A percentile compares a stretch with the other conserved stretches of the same genome.
Evolutionary conservation across 495 filamentous ascomycete genomes (phyloP).

Genomic region (Trichoderma virens): DNA sequence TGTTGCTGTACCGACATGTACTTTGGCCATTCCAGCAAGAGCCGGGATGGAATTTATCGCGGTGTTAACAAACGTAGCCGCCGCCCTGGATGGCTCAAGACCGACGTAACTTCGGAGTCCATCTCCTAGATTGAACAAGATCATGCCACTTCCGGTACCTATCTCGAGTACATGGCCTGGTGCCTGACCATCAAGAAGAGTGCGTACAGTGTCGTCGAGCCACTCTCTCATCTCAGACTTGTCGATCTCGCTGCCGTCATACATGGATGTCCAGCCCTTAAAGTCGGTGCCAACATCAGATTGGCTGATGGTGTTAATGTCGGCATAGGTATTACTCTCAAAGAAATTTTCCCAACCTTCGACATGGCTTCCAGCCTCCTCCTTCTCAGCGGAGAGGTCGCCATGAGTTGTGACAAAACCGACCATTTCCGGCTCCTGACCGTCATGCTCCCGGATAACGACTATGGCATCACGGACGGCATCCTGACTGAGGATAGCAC

Average conservation of each 20-base stretch:
- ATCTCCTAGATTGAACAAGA: slow-evolving; percentile 15
- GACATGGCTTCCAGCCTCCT: slow-evolving; percentile 11
- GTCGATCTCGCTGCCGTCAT: slow-evolving; percentile 14
- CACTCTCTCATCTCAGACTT: slow-evolving; percentile 14
- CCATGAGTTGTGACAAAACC: slow-evolving; percentile 11
- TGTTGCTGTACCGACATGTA: slow-evolving; percentile 4
- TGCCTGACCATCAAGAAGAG: slow-evolving; percentile 10
- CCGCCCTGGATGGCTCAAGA: slow-evolving; percentile 13
- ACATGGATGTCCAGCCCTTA: slow-evolving; percentile 15
- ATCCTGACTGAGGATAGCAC: slow-evolving; percentile 18
- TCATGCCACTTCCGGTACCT: slow-evolving; percentile 19
- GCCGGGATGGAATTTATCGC: slow-evolving; percentile 2
- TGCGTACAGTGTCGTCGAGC: slow-evolving; percentile 14
- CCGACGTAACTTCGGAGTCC: slow-evolving; percentile 15
- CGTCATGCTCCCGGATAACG: slow-evolving; percentile 12
- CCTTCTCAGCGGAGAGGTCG: slow-evolving; percentile 2
- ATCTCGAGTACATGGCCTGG: slow-evolving; percentile 17
- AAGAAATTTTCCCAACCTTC: slow-evolving; percentile 3
- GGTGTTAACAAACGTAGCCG: slow-evolving; percentile 9
- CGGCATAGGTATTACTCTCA: slow-evolving; percentile 2
- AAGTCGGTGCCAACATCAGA: slow-evolving; percentile 12
- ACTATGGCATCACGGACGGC: slow-evolving; percentile 13
- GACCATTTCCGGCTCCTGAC: slow-evolving; percentile 9
- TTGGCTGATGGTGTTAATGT: neutral
- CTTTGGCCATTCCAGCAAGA: neutral